These are phyloP conservation scores for Glycine soja DNA, from an alignment of 306 rosid genomes.

Conservation along the genomic window DNA sequence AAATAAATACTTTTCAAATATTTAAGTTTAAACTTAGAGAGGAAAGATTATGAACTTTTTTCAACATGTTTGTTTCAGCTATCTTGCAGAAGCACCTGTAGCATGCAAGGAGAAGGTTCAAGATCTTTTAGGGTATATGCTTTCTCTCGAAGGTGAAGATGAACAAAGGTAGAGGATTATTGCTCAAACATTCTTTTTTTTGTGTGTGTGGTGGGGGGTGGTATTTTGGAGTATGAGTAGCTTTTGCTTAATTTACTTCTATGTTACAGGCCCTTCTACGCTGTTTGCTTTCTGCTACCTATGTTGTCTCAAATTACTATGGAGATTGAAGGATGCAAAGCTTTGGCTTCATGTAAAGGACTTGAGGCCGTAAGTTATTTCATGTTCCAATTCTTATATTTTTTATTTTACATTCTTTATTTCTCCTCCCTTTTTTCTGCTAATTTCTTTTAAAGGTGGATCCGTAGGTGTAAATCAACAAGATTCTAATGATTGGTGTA, in stretches of 20 bases:
- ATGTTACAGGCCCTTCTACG: conserved; percentile 77
- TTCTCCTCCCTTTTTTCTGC: background rate
- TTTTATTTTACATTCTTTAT: background rate
- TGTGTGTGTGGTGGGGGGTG: too few relatives aligned
- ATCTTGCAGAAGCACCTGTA: conserved; percentile 89
- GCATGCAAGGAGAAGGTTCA: conserved; percentile 82
- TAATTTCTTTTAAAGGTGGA: conserved; percentile 31
- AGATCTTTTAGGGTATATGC: conserved; percentile 80
- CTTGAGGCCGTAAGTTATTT: conserved; percentile 71
- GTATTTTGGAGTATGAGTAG: conserved; percentile 31
- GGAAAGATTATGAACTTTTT: conserved; percentile 21
- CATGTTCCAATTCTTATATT: conserved; percentile 16
- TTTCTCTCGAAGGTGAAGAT: conserved; percentile 84
- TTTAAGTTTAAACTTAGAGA: conserved; percentile 6
- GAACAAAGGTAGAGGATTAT: conserved; percentile 68
- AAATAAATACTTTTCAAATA: background rate
- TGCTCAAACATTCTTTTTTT: conserved; percentile 5
- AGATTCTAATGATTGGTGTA: conserved; percentile 1
- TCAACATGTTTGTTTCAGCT: conserved; percentile 65
- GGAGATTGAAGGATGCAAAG: conserved; percentile 76
- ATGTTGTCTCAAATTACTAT: conserved; percentile 83
- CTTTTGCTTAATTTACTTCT: conserved; percentile 43
- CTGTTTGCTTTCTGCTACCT: conserved; percentile 89
- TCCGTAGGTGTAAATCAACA: background rate
- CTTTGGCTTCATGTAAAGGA: conserved; percentile 74